These are phyloP conservation scores for Cutaneotrichosporon mucoides DNA, from an alignment of 1,284 basidiomycete genomes.

Conservation along the genomic window DNA sequence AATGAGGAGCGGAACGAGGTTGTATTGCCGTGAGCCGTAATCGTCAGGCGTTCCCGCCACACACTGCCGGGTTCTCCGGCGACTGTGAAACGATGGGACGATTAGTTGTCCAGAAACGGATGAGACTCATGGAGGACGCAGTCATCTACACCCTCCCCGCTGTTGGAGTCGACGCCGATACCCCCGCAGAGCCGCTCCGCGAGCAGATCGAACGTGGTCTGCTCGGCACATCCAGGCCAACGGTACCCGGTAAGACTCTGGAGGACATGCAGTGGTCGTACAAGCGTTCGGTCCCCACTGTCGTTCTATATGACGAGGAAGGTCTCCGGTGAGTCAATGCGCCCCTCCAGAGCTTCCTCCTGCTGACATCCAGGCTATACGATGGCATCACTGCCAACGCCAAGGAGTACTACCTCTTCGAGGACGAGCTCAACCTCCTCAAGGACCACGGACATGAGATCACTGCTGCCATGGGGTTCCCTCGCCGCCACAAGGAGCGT, in stretches of 20 bases:
- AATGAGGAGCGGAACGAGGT: too few relatives aligned
- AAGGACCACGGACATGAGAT: slow-evolving; percentile 53
- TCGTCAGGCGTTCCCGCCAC: too few relatives aligned
- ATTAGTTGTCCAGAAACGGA: too few relatives aligned
- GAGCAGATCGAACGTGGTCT: slow-evolving; percentile 38
- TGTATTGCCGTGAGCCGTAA: too few relatives aligned
- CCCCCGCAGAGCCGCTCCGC: slow-evolving; percentile 19
- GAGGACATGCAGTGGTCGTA: slow-evolving; percentile 45
- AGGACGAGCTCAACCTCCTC: slow-evolving; percentile 54
- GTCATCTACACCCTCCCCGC: slow-evolving; percentile 20
- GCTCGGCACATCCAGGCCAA: slow-evolving; percentile 22
- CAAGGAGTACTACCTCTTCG: slow-evolving; percentile 84
- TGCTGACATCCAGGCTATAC: slow-evolving; percentile 35
- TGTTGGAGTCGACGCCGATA: slow-evolving; percentile 1
- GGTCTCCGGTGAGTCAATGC: slow-evolving; percentile 57
- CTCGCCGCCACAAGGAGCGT: slow-evolving; percentile 1
- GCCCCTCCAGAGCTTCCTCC: too few relatives aligned
- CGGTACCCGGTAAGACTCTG: slow-evolving; percentile 33
- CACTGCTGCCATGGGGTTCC: slow-evolving; percentile 53
- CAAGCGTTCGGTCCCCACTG: slow-evolving; percentile 69
- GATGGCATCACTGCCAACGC: slow-evolving; percentile 70
- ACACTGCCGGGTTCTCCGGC: too few relatives aligned
- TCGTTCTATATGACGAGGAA: slow-evolving; percentile 79
- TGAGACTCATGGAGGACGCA: too few relatives aligned
- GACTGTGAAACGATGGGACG: too few relatives aligned